Percentiles rank a stretch among this genome's conserved stretches.
These are phyloP conservation scores for Xylaria flabelliformis DNA, from an alignment of 495 filamentous ascomycete genomes.

Conservation along the genomic window DNA sequence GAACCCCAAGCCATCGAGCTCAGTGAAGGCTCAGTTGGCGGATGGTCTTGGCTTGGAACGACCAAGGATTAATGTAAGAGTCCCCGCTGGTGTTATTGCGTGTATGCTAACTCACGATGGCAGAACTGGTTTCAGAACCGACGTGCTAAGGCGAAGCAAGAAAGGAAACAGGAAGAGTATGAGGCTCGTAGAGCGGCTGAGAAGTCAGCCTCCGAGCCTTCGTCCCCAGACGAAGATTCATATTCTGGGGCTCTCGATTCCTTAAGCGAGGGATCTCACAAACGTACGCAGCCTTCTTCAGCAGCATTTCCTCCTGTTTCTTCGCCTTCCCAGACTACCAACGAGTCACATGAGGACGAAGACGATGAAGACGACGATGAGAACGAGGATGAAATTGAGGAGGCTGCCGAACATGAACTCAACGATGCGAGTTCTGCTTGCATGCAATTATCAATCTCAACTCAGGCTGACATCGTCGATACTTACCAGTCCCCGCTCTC, in stretches of 20 bases:
- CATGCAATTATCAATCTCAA: constrained; percentile 9
- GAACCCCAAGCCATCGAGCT: constrained; percentile 79
- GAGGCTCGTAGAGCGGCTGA: constrained; percentile 62
- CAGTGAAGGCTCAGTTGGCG: constrained; percentile 75
- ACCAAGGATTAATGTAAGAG: constrained; percentile 76
- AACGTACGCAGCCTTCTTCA: constrained; percentile 44
- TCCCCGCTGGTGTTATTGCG: neutral
- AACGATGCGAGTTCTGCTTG: constrained; percentile 12
- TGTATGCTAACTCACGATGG: constrained; percentile 40
- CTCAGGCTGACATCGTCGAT: constrained; percentile 1
- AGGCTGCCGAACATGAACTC: neutral
- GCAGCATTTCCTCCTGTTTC: constrained; percentile 42
- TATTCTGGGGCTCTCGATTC: constrained; percentile 36
- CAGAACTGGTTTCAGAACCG: constrained; percentile 95
- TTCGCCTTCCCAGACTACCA: constrained; percentile 30
- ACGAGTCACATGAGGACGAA: constrained; percentile 32
- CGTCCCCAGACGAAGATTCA: constrained; percentile 42
- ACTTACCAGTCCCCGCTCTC: constrained; percentile 22
- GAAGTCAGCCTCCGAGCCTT: constrained; percentile 50
- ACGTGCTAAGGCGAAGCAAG: constrained; percentile 81
- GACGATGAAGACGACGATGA: constrained; percentile 34
- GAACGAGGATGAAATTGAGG: constrained; percentile 7
- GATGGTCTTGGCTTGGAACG: constrained; percentile 74
- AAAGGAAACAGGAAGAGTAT: constrained; percentile 73
- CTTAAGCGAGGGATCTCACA: constrained; percentile 41